phyloP scores from a whole-genome alignment of 441 rosid genomes.

The Populus hybrid region DNA sequence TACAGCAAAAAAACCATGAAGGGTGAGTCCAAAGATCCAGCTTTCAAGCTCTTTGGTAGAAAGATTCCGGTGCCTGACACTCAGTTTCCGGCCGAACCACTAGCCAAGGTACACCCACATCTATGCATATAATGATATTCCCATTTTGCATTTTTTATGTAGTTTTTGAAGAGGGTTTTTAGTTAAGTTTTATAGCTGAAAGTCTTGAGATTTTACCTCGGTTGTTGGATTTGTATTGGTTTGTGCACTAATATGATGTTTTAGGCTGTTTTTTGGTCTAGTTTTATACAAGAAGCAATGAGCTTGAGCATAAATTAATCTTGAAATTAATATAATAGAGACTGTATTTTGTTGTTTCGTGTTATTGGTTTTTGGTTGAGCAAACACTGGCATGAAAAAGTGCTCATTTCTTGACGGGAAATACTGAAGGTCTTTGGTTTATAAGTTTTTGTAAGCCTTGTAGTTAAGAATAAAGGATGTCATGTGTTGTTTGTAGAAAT shows the following conservation, averaged over 20 bases:
- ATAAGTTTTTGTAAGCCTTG: background rate
- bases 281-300: background rate
- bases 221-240: background rate
- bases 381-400: background rate
- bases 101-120: constrained; percentile 16
- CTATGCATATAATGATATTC: background rate
- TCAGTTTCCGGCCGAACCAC: constrained; percentile 33
- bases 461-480: background rate
- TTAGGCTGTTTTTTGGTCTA: background rate
- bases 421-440: background rate
- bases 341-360: background rate
- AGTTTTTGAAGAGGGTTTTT: too few species aligned
- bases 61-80: constrained; percentile 49
- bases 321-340: background rate
- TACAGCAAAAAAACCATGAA: constrained; percentile 27
- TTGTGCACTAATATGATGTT: background rate
- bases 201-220: background rate
- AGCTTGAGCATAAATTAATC: background rate
- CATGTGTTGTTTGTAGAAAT: background rate
- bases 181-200: background rate
- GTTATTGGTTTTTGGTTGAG: background rate
- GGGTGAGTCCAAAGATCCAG: constrained; percentile 40
- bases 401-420: background rate
- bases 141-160: background rate
- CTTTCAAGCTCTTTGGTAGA: constrained; percentile 66